These are phyloP conservation scores for Coniochaeta hoffmannii DNA, from an alignment of 2,329 filamentous ascomycete species.

Conservation along the genomic window DNA sequence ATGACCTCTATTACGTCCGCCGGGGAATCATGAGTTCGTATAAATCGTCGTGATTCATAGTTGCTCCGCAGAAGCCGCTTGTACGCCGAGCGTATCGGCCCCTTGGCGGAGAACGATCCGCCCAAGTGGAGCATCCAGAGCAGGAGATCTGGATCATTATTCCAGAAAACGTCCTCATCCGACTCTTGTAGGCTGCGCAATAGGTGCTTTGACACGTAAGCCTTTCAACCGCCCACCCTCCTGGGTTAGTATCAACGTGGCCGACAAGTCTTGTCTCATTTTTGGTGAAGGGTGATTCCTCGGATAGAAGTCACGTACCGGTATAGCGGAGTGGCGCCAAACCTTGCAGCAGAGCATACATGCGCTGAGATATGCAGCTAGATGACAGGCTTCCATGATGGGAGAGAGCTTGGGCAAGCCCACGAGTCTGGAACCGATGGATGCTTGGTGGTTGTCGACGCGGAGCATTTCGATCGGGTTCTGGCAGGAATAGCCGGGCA, in stretches of 20 bases:
- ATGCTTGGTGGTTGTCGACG: conserved; percentile 32
- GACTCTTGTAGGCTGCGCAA: conserved; percentile 22
- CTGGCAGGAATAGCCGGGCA: conserved; percentile 4
- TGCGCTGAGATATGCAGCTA: conserved; percentile 32
- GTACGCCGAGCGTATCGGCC: conserved; percentile 21
- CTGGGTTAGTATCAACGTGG: conserved; percentile 6
- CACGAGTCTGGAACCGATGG: conserved; percentile 30
- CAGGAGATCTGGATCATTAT: conserved; percentile 23
- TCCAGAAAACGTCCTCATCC: conserved; percentile 21
- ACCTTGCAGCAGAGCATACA: conserved; percentile 30
- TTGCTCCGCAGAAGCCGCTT: conserved; percentile 16
- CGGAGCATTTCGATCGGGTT: conserved; percentile 19
- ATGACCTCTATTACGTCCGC: conserved; percentile 23
- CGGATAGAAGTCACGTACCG: conserved; percentile 22
- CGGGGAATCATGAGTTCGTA: conserved; percentile 19
- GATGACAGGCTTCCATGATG: conserved; percentile 23
- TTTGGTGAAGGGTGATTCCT: not conserved
- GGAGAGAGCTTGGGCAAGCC: conserved; percentile 14
- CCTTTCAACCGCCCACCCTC: conserved; percentile 12
- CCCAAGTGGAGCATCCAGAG: conserved; percentile 29
- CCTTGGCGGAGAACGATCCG: conserved; percentile 26
- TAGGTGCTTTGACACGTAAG: conserved; percentile 22
- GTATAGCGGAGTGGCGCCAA: conserved; percentile 29
- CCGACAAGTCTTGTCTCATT: not conserved
- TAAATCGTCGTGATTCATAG: conserved; percentile 5